Conservation (phyloP, 352 stramenopile species). For the Globisporangium polare region DNA sequence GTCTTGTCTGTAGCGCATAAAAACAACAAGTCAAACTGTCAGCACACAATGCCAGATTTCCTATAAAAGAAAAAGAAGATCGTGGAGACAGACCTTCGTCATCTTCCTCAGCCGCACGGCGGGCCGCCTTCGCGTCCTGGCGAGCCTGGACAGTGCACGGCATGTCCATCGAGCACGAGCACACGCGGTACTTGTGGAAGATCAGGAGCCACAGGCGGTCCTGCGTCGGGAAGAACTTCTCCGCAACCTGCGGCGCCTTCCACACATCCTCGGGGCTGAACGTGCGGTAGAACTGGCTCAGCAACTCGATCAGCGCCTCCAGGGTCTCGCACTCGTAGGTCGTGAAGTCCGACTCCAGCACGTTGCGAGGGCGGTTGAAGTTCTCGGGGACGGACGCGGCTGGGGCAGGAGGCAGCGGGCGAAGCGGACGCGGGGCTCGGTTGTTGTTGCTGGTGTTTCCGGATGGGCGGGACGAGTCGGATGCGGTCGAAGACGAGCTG, state of each 20-base stretch:
- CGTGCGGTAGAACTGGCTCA: conserved; percentile 67
- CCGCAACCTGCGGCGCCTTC: conserved; percentile 73
- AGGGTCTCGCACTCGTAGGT: conserved; percentile 78
- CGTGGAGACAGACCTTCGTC: conserved; percentile 30
- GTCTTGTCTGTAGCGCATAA: conserved; percentile 54
- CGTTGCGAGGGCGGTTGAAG: conserved; percentile 49
- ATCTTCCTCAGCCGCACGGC: conserved; percentile 42
- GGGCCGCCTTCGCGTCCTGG: conserved; percentile 44
- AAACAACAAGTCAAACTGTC: neutral
- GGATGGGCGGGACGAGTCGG: conserved; percentile 26
- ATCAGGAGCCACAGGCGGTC: conserved; percentile 79
- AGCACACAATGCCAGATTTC: neutral
- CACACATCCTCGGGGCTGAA: conserved; percentile 80
- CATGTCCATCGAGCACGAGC: conserved; percentile 77
- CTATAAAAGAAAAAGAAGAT: too few relatives aligned
- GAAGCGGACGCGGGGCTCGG: conserved; percentile 13
- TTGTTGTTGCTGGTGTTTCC: conserved; percentile 16
- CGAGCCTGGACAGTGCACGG: conserved; percentile 65
- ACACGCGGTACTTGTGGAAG: conserved; percentile 86
- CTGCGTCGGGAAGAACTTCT: conserved; percentile 79
- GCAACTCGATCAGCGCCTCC: conserved; percentile 59
- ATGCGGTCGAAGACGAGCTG: conserved; percentile 36
- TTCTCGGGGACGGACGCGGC: conserved; percentile 6
- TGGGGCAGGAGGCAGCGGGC: conserved; percentile 19
- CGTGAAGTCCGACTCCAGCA: conserved; percentile 70